phyloP scores from a whole-genome alignment of 2,329 filamentous ascomycete species.

The Talaromyces sp. region DNA sequence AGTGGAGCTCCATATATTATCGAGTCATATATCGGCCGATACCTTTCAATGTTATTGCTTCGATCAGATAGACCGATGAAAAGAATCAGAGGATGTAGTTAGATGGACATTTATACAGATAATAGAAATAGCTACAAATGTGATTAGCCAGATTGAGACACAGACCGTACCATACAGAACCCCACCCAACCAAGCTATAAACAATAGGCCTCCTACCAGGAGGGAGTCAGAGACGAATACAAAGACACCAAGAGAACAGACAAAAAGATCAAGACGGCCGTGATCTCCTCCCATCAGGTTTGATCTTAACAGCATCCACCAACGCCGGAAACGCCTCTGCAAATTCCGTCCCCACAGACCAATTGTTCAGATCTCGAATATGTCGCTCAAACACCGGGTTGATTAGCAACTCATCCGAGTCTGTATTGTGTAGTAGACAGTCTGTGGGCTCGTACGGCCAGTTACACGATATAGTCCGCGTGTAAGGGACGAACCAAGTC shows the following conservation, averaged over 20 bases:
- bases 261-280: neutral
- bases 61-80: neutral
- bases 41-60: neutral
- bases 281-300: slow-evolving; percentile 21
- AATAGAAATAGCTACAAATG: slow-evolving; percentile 8
- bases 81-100: neutral
- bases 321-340: slow-evolving; percentile 62
- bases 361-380: slow-evolving; percentile 71
- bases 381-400: slow-evolving; percentile 87
- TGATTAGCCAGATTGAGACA: neutral
- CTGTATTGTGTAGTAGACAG: slow-evolving; percentile 58
- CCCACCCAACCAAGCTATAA: neutral
- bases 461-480: slow-evolving; percentile 70
- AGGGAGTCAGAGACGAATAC: neutral
- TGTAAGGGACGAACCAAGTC: slow-evolving; percentile 80
- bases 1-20: neutral
- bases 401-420: slow-evolving; percentile 67
- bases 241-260: neutral
- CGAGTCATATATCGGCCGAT: slow-evolving; percentile 2
- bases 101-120: neutral
- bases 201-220: neutral
- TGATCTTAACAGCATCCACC: slow-evolving; percentile 42
- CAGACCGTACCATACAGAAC: neutral
- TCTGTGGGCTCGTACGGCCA: slow-evolving; percentile 80
- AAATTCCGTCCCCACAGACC: slow-evolving; percentile 73